Evolutionary conservation across 2,329 filamentous ascomycete genomes (phyloP), one percentile per base, ranked within the genome.

Genomic region (Penicillium sp.): DNA sequence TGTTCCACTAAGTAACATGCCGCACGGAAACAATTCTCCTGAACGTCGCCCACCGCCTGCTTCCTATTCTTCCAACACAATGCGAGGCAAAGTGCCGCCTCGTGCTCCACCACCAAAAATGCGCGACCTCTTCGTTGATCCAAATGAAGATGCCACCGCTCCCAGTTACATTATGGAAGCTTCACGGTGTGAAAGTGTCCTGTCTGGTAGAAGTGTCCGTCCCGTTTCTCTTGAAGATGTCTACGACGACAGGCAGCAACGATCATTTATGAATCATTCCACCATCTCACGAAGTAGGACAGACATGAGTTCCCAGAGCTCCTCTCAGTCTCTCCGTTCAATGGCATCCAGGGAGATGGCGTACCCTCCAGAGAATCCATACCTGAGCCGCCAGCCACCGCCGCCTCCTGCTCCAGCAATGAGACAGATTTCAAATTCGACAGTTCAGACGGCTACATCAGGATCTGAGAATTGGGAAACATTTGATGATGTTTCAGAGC

Each of bases 391-490:
- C 16, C 70, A 68, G 30, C 28, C 21, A 20, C 50, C 55, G 18
- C 50, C 46, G n/a, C 56, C 56, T 18, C 71, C 72, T n/a, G 70
- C 71, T 5, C 71, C 71, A 18, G 68, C 71, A 23, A 80, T 77
- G 60, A 80, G 90, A 48, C 89, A 93, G 64, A 86, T 88, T 16
- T 90, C 87, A 6, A 85, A 85, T 62, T 87, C 90, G 2, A 77
- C 77, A 2, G 74, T 78, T 21, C 77, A 76, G n/a, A 90, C 88
- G 1, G 81, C 81, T 21, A 81, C 89, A 24, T 91, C 89, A 5
- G 90, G 90, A 1, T 96, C 90, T 3, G 93, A 97, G 74, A 97
- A 97, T 71, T 97, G 93, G 93, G 93, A 97, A 74, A 96, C 92
- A 9, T 97, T 94, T 66, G 92, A 94, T 64, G 90, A 96, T 70